Base-by-base conservation (phyloP, 306 rosid genomes). In the Luffa aegyptiaca region DNA sequence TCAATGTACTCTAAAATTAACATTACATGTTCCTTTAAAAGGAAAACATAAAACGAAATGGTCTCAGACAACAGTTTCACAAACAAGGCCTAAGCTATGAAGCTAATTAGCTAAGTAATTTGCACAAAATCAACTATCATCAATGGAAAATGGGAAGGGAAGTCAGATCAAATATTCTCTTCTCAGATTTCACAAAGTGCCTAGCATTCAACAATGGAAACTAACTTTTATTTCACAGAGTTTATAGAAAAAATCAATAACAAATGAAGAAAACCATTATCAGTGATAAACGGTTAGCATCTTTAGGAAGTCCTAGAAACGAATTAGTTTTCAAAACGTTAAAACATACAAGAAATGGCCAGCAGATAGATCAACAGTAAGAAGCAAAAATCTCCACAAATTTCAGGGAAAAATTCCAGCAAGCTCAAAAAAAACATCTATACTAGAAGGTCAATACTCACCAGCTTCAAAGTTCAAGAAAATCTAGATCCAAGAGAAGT, bases 401-500 rank as follows among this genome's bases (percentile, higher is more conserved):
- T 52, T 55, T 21, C 36, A 1, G 49, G 11, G 18, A 7, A 5
- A 16, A 10, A n/a, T 71, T 17, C 44, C 56, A 17, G 36, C n/a
- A 80, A n/a, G 4, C 82, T 31, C 46, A 62, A 75, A 41, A 41
- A 37, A 76, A 3, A 44, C 36, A 48, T 61, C 41, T 9, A 53
- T 44, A 61, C 7, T 79, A 52, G 75, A 77, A 81, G 73, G 45
- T 20, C 80, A 82, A 82, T 63, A 88, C 96, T 88, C 82, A 94
- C 97, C 93, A 82, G 81, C 33, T 79, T 81, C 75, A 61, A 18
- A 88, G 79, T 82, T 74, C 53, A 81, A 82, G 84, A 71, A 82
- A 84, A 79, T 87, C 81, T 79, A 81, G 87, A 86, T 87, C 91
- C 83, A 70, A 71, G 80, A 83, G 45, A 55, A 83, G 81, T 78